A percentile compares a stretch with the other conserved stretches of the same genome.
Evolutionary conservation across 306 rosid genomes (phyloP).

Genomic region (Mucuna pruriens): DNA sequence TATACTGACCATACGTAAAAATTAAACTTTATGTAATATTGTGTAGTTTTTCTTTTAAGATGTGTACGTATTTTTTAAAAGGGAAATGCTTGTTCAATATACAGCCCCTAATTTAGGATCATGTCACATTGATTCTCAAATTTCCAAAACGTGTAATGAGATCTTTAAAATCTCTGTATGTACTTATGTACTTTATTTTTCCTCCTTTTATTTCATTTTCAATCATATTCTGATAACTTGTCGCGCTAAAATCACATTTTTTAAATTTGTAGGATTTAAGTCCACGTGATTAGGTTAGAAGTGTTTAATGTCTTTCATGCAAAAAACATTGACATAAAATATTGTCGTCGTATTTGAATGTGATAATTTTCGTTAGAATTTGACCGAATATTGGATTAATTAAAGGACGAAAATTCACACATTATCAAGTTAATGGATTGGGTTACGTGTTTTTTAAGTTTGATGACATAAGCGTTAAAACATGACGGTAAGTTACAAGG

Average conservation of each 20-base stretch:
- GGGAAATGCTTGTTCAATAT: background rate
- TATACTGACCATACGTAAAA: too few species aligned
- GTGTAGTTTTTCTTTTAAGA: background rate
- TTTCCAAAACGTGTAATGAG: background rate
- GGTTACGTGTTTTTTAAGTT: background rate
- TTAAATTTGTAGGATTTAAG: background rate
- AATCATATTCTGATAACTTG: background rate
- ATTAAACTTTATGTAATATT: background rate
- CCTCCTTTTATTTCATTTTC: background rate
- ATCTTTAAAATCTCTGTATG: background rate
- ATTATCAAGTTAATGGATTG: background rate
- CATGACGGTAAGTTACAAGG: background rate
- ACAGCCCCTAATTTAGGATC: background rate
- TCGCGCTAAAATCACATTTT: background rate
- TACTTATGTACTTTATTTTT: background rate
- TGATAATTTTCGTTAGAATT: background rate
- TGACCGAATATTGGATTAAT: background rate
- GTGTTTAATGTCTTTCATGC: background rate
- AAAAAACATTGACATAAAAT: background rate
- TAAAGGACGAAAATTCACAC: background rate
- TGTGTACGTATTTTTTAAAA: background rate
- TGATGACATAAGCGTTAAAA: background rate
- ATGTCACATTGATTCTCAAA: background rate
- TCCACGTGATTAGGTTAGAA: background rate
- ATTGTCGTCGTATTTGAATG: background rate